Conservation (phyloP, 805 yeast genomes). For the Suhomyces canberraensis region DNA sequence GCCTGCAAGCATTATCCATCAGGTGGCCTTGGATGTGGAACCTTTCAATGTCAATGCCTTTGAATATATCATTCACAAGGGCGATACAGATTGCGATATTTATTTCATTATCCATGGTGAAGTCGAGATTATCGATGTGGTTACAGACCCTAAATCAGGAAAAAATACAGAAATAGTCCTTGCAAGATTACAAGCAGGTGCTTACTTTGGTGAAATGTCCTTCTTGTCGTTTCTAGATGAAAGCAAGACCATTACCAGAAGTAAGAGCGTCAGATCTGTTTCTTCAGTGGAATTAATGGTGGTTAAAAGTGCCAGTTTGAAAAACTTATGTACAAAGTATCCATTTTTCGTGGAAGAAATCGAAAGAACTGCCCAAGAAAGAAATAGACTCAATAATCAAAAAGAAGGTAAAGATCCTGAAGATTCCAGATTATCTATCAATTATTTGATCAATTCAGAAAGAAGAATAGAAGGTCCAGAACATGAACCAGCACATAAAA, state of each 20-base stretch:
- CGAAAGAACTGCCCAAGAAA: conserved; percentile 55
- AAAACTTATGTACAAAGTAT: conserved; percentile 52
- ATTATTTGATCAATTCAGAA: conserved; percentile 14
- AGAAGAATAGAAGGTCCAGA: neutral
- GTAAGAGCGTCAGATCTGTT: conserved; percentile 65
- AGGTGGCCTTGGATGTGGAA: conserved; percentile 61
- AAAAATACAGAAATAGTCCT: conserved; percentile 36
- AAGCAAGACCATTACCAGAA: conserved; percentile 31
- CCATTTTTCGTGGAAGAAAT: conserved; percentile 60
- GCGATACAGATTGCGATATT: conserved; percentile 60
- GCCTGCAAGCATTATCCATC: conserved; percentile 59
- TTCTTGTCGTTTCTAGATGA: conserved; percentile 49
- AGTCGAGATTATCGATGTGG: conserved; percentile 56
- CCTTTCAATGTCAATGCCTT: conserved; percentile 51
- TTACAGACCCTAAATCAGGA: conserved; percentile 9
- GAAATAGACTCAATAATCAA: conserved; percentile 32
- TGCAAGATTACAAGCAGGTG: conserved; percentile 60
- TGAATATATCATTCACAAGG: conserved; percentile 58
- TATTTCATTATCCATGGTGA: conserved; percentile 67
- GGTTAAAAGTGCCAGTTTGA: conserved; percentile 53
- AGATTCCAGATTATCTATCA: conserved; percentile 16
- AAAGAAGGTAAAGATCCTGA: conserved; percentile 4
- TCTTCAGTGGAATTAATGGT: conserved; percentile 58
- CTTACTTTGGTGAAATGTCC: conserved; percentile 77
- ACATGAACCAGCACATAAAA: neutral